Evolutionary conservation across 352 stramenopile species (phyloP), one percentile per base, ranked within the genome.

Genomic region (Globisporangium nagaii): DNA sequence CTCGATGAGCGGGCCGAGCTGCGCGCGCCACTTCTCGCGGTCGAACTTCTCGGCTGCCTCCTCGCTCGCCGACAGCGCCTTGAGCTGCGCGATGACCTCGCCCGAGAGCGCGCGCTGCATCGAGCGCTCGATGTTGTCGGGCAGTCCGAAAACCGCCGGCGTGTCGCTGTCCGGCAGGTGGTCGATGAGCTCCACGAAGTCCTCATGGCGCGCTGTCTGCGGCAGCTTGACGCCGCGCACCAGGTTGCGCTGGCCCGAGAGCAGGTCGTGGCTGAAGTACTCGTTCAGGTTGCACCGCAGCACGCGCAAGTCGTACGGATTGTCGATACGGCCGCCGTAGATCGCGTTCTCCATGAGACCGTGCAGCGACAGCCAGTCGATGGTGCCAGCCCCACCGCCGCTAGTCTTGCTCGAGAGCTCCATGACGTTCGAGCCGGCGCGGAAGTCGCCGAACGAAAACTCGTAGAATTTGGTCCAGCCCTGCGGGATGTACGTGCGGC

Each of bases 391-490:
- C 20, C 56, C 55, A 7, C 56, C 44, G 13, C 57, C 53, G 15
- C 62, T 57, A 1, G 65, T 73, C n/a, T 82, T 71, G 28, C 76
- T 82, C 8, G 73, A 66, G 4, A 86, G 64, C 48, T 95, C 82
- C 66, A 98, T 94, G 11, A 98, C 83, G 51, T 96, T 95, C 0
- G 81, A 75, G 6, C 90, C 94, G 17, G 91, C 92, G n/a, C 90
- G 90, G 51, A 97, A 88, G 58, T 98, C 94, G 1, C 90, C 92
- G 40, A 96, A 93, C 13, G 85, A 96, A 61, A 98, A 98, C 65
- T 98, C 94, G 73, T 98, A 98, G 45, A 96, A 95, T 54, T 98
- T 98, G 24, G 91, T 98, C 94, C 94, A 98, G 20, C 95, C 94
- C 63, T 98, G 93, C 4, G 92, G 95, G 37, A 97, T 95, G 60